Evolutionary conservation across 495 filamentous ascomycete genomes (phyloP).

Genomic region (Lophiotrema nucula): DNA sequence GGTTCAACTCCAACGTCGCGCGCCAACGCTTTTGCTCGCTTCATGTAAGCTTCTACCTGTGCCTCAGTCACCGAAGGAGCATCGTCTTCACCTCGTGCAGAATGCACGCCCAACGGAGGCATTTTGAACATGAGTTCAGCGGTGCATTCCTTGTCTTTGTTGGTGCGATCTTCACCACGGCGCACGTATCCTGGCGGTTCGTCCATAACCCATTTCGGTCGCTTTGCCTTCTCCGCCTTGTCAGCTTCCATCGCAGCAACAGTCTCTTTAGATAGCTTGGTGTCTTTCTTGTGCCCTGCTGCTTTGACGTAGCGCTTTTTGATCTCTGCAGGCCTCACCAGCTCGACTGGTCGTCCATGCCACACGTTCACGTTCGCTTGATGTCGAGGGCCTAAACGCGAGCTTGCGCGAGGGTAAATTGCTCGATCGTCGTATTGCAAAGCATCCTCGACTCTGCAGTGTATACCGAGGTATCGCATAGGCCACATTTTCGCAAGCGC

Average conservation of each 20-base stretch:
- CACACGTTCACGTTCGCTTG: conserved; percentile 84
- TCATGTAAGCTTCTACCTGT: conserved; percentile 73
- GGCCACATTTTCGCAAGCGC: conserved; percentile 93
- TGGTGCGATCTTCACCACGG: conserved; percentile 73
- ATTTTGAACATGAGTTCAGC: conserved; percentile 63
- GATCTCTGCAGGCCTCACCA: conserved; percentile 82
- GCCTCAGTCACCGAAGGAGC: conserved; percentile 47
- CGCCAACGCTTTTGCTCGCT: conserved; percentile 59
- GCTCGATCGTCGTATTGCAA: conserved; percentile 92
- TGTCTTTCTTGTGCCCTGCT: conserved; percentile 63
- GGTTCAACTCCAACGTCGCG: conserved; percentile 57
- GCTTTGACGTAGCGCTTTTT: conserved; percentile 72
- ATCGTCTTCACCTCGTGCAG: conserved; percentile 56
- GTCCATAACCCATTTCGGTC: conserved; percentile 91
- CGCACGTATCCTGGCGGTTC: conserved; percentile 81
- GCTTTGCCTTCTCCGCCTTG: conserved; percentile 69
- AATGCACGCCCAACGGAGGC: conserved; percentile 43
- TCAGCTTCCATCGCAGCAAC: conserved; percentile 77
- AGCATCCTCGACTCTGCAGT: conserved; percentile 94
- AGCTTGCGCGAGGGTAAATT: conserved; percentile 94
- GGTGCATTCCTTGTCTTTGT: conserved; percentile 54
- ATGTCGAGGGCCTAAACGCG: conserved; percentile 85
- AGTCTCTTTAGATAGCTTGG: conserved; percentile 74
- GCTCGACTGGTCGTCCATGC: conserved; percentile 80
- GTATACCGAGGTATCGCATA: conserved; percentile 91